Conservation (phyloP, 2,329 filamentous ascomycete species). For the Colletotrichum sublineola region DNA sequence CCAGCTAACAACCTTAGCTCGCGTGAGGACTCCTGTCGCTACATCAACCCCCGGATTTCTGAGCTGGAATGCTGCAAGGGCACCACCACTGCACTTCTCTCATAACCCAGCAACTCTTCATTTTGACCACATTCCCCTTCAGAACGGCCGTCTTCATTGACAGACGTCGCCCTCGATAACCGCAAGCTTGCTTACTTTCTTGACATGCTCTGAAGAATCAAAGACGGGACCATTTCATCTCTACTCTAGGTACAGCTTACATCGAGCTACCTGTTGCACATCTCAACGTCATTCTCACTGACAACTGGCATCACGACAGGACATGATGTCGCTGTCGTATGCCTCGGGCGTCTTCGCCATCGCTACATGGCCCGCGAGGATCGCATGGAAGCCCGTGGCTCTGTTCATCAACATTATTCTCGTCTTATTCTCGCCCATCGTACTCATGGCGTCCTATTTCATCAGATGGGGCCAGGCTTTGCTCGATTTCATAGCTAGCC, state of each 20-base stretch:
- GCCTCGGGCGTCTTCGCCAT: conserved; percentile 38
- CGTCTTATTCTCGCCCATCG: conserved; percentile 53
- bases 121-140: not conserved
- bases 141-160: not conserved
- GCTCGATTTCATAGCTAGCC: conserved; percentile 48
- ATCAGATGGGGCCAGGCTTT: conserved; percentile 45
- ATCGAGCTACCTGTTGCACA: conserved; percentile 2
- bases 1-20: conserved; percentile 1
- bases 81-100: conserved; percentile 6
- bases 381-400: conserved; percentile 49
- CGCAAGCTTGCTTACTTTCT: not conserved
- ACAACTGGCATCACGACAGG: conserved; percentile 5
- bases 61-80: conserved; percentile 18
- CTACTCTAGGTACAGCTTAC: not conserved
- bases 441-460: conserved; percentile 51
- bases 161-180: not conserved
- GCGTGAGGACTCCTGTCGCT: conserved; percentile 3
- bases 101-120: conserved; percentile 7
- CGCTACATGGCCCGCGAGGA: conserved; percentile 49
- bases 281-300: not conserved
- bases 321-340: conserved; percentile 33
- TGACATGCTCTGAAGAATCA: conserved; percentile 10
- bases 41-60: conserved; percentile 11
- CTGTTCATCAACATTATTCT: conserved; percentile 47
- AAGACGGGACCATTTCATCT: not conserved